Base-by-base conservation (phyloP, 2,329 filamentous ascomycete species). In the Knoxdaviesia capensis region DNA sequence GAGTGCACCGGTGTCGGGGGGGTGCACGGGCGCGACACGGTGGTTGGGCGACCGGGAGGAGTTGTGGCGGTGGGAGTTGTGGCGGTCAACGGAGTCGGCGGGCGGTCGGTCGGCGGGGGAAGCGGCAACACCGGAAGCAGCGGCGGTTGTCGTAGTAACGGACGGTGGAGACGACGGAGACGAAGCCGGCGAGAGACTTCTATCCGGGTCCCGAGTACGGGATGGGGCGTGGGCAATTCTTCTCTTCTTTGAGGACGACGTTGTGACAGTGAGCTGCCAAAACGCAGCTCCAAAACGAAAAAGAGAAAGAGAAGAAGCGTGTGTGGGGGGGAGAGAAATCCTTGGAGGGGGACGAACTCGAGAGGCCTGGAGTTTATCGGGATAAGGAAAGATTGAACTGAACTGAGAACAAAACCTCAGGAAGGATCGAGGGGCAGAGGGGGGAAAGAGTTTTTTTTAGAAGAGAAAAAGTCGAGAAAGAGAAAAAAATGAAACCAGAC, bases 201-300 rank as follows among this genome's bases (percentile, higher is more conserved):
- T 53, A 47, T 53, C 48, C 41, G 52, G 56, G 50, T 57, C 57
- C 47, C 58, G 54, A 55, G 68, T 62, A 54, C 58, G 56, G 50
- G 59, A 56, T 48, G 59, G 56, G 54, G 59, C 62, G 51, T 64
- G 67, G 54, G 60, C 47, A 45, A 78, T 69, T 69, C 73, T 78
- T 67, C 74, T 69, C 74, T 78, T 79, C 73, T 78, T 79, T 69
- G 63, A 67, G 65, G 72, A 77, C 74, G 74, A 77, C 74, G 74
- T 79, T 60, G 69, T 79, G 74, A 70, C 65, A 58, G 67, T 62
- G 74, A 78, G 74, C 74, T 77, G 73, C 74, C 57, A 57, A 51
- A 53, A 31, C 39, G 71, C 71, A 75, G 71, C 71, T 75, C 71
- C 39, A 38, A 35, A 43, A 32, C n/a, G n/a, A 34, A 7, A 35